Conservation (phyloP, 192 early-diverging fungal species). For the Backusella parvicylindrica region DNA sequence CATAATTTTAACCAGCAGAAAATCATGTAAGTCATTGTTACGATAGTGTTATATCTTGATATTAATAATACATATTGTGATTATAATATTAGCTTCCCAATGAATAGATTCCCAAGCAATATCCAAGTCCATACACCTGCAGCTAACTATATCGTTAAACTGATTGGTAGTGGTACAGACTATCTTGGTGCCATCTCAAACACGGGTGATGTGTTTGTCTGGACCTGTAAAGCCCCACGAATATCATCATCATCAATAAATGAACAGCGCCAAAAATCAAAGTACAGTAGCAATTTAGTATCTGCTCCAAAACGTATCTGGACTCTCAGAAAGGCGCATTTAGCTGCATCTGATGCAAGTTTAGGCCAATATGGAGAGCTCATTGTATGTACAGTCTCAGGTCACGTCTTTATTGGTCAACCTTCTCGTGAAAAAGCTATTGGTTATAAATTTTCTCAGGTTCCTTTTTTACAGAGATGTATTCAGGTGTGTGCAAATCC, state of each 20-base stretch:
- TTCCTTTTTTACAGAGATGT: slow-evolving; percentile 59
- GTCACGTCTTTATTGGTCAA: slow-evolving; percentile 64
- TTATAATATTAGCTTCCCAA: slow-evolving; percentile 14
- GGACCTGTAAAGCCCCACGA: slow-evolving; percentile 31
- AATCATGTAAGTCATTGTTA: slow-evolving; percentile 29
- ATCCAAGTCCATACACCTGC: slow-evolving; percentile 15
- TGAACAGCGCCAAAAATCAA: background rate
- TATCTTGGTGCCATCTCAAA: slow-evolving; percentile 33
- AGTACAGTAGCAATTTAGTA: background rate
- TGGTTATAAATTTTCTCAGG: slow-evolving; percentile 51
- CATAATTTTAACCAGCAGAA: slow-evolving; percentile 46
- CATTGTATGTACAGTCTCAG: slow-evolving; percentile 59
- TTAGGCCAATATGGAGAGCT: slow-evolving; percentile 68
- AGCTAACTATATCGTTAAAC: slow-evolving; percentile 10
- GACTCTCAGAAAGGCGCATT: slow-evolving; percentile 43
- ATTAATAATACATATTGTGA: background rate
- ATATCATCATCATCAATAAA: background rate
- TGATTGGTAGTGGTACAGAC: slow-evolving; percentile 23
- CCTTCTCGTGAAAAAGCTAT: slow-evolving; percentile 19
- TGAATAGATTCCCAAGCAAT: slow-evolving; percentile 34
- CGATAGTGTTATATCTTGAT: background rate
- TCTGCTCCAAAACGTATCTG: slow-evolving; percentile 53
- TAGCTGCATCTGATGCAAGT: slow-evolving; percentile 53
- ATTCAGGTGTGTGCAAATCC: slow-evolving; percentile 53
- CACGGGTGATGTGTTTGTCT: slow-evolving; percentile 57